Evolutionary conservation across 768 basidiomycete species (phyloP).

Genomic region (Lactifluus hygrophoroides): DNA sequence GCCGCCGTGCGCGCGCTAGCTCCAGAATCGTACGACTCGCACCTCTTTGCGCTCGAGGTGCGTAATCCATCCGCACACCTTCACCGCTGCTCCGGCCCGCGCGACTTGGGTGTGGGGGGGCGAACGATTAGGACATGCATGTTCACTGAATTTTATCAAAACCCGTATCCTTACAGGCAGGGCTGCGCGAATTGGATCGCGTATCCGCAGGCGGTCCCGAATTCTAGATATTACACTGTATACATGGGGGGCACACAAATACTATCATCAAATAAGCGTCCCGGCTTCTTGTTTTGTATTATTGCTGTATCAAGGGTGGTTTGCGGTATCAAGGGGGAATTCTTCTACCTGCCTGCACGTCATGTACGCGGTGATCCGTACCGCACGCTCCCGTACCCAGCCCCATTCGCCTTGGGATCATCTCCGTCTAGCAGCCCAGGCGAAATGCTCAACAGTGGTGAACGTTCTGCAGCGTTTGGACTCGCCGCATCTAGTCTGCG

Average conservation of each 20-base stretch:
- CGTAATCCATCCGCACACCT: conserved; percentile 8
- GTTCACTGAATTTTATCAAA: not conserved
- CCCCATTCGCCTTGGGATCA: not conserved
- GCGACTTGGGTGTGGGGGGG: not conserved
- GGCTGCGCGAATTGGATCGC: conserved; percentile 14
- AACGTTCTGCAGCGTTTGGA: conserved; percentile 3
- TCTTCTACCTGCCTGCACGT: conserved; percentile 32
- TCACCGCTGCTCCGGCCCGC: not conserved
- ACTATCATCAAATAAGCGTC: not conserved
- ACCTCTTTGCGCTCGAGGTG: conserved; percentile 73
- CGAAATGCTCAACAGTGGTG: conserved; percentile 8
- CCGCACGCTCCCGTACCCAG: not conserved
- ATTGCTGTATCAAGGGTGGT: not conserved
- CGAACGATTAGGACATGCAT: not conserved
- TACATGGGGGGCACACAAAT: not conserved
- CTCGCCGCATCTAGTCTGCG: conserved; percentile 21
- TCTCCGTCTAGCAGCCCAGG: not conserved
- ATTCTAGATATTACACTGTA: not conserved
- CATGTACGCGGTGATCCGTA: not conserved
- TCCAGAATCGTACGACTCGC: conserved; percentile 64
- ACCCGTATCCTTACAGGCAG: not conserved
- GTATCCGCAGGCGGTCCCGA: not conserved
- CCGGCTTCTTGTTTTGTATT: not conserved
- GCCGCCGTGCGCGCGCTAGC: conserved; percentile 66
- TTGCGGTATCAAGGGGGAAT: conserved; percentile 22